These are phyloP conservation scores for Taiozyma sp. DNA, from an alignment of 1,139 yeast species.

Conservation along the genomic window DNA sequence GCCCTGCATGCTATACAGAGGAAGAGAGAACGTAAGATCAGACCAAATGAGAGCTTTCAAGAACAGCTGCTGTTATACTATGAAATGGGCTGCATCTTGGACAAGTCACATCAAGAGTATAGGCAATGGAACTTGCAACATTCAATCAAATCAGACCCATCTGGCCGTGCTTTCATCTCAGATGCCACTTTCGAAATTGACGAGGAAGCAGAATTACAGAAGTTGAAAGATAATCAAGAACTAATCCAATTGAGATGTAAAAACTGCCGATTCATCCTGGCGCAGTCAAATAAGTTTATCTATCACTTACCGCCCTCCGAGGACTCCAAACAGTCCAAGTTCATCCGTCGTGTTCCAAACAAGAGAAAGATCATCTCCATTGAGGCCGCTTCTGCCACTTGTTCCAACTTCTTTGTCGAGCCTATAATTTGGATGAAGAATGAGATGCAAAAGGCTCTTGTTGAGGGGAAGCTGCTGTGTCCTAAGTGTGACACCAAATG, in stretches of 20 bases:
- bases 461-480: slow-evolving; percentile 85
- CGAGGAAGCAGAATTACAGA: slow-evolving; percentile 23
- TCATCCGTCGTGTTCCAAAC: slow-evolving; percentile 55
- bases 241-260: slow-evolving; percentile 54
- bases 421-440: slow-evolving; percentile 89
- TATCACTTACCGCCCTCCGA: slow-evolving; percentile 56
- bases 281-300: slow-evolving; percentile 42
- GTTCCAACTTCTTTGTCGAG: slow-evolving; percentile 85
- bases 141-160: slow-evolving; percentile 30
- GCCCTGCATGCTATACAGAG: slow-evolving; percentile 70
- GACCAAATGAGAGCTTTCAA: slow-evolving; percentile 76
- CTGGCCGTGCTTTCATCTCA: slow-evolving; percentile 27
- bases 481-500: slow-evolving; percentile 79
- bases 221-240: slow-evolving; percentile 19
- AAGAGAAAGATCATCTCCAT: slow-evolving; percentile 51
- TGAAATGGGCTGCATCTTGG: slow-evolving; percentile 37
- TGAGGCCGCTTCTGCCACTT: slow-evolving; percentile 48
- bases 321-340: slow-evolving; percentile 56
- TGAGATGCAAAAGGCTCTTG: slow-evolving; percentile 55
- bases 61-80: slow-evolving; percentile 65
- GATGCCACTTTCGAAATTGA: slow-evolving; percentile 23
- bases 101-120: slow-evolving; percentile 36
- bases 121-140: slow-evolving; percentile 45
- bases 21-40: slow-evolving; percentile 44
- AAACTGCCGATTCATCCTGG: slow-evolving; percentile 56